Evolutionary conservation across 2,329 filamentous ascomycete species (phyloP).

Genomic region (Macroventuria anomochaeta): DNA sequence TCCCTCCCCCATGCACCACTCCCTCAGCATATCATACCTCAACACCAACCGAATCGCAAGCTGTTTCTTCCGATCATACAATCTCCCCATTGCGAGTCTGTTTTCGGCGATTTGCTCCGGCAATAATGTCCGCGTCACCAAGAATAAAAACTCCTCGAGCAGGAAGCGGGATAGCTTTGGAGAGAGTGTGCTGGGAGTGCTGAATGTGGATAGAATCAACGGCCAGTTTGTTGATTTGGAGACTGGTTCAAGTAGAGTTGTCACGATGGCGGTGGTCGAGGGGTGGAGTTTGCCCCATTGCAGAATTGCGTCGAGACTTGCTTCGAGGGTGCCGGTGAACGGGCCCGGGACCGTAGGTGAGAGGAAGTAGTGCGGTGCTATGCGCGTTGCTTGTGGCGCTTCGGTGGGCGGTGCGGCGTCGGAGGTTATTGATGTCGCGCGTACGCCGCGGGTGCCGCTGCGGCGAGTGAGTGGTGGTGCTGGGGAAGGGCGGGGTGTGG

Average conservation of each 20-base stretch:
- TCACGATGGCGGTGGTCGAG: background rate
- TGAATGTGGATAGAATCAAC: conserved; percentile 3
- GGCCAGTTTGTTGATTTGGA: conserved; percentile 24
- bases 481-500: conserved; percentile 3
- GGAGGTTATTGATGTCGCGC: background rate
- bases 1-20: conserved; percentile 26
- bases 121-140: conserved; percentile 32
- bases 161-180: conserved; percentile 1
- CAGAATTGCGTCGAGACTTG: conserved; percentile 32
- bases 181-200: background rate
- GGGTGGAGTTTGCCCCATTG: conserved; percentile 10
- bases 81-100: conserved; percentile 19
- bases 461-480: background rate
- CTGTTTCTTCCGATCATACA: conserved; percentile 32
- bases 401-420: background rate
- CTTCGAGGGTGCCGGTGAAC: conserved; percentile 31
- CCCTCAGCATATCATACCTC: conserved; percentile 39
- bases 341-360: conserved; percentile 32
- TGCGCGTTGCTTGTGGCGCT: background rate
- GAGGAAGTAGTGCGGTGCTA: conserved; percentile 24
- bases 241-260: conserved; percentile 17
- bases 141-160: conserved; percentile 29
- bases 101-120: conserved; percentile 39
- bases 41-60: conserved; percentile 26
- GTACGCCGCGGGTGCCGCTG: background rate